Base-by-base conservation (phyloP, 1,139 yeast genomes). In the Sugiyamaella sp. region DNA sequence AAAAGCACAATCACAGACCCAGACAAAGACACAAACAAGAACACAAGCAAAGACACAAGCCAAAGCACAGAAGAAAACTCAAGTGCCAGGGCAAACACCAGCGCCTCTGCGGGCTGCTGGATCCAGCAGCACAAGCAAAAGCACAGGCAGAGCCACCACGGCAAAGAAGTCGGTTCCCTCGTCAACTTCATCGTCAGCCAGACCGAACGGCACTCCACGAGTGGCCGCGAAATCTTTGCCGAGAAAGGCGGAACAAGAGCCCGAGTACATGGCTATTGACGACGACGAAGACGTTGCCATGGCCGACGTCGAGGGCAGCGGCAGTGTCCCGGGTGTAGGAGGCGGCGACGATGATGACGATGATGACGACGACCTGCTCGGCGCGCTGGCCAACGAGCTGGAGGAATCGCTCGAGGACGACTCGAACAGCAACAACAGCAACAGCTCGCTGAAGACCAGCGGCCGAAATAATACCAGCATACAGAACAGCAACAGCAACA, bases 351-450 rank as follows among this genome's bases (percentile, higher is more conserved):
- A 50, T n/a, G 63, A 59, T 17, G 69, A 65, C 16, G 69, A 64
- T 19, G 68, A 63, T 14, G 68, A 68, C 45, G 68, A 66, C 38
- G 70, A 64, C 33, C 56, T 65, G 6, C 60, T 66, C 8, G 68
- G 66, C 4, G 70, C 66, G 3, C 57, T 68, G 42, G 67, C 66
- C 10, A 62, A 63, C 45, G 66, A 63, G 46, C 56, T 63, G 19
- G 67, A 63, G 39, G 67, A 60, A 27, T 56, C 63, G 12, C 58
- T 63, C 12, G 67, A 60, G 32, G 66, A 63, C 38, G 65, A 63
- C 22, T 39, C 52, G 22, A 35, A 32, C 22, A 35, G 19, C 16
- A 52, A 20, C 17, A 47, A 46, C 16, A 40, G 17, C 10, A 56
- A 52, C 38, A 54, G 57, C 24, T 57, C 52, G 37, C 58, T 56